These are phyloP conservation scores for Zoysia pacifica DNA, from an alignment of 176 grass and related monocot genomes.

Conservation along the genomic window DNA sequence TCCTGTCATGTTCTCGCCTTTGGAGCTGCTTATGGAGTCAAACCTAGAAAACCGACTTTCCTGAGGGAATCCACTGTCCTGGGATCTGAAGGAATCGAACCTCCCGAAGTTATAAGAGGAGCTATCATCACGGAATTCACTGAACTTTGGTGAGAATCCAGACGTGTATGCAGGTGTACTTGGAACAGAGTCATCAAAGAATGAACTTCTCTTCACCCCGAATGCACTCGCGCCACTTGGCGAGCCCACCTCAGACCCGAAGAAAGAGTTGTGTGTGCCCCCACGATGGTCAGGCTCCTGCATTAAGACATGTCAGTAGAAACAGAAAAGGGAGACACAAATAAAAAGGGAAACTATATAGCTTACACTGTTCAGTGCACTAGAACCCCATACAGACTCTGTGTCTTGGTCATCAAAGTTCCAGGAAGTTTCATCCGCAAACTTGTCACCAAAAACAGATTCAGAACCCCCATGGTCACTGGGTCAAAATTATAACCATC, in stretches of 20 bases:
- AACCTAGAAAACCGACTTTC: conserved; percentile 71
- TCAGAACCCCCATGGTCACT: conserved; percentile 88
- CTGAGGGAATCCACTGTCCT: conserved; percentile 70
- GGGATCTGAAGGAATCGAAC: conserved; percentile 88
- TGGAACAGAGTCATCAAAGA: conserved; percentile 97
- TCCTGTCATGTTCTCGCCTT: conserved; percentile 49
- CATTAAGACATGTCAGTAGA: conserved; percentile 44
- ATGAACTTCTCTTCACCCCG: conserved; percentile 77
- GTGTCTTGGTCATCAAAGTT: conserved; percentile 92
- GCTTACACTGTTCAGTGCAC: conserved; percentile 56
- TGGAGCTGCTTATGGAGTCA: conserved; percentile 69
- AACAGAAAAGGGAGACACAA: neutral
- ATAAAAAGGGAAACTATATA: conserved; percentile 22
- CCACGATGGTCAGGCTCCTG: conserved; percentile 67
- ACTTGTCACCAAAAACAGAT: conserved; percentile 89
- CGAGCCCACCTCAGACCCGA: conserved; percentile 63
- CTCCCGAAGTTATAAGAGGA: conserved; percentile 59
- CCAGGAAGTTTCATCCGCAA: conserved; percentile 83
- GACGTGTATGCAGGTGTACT: conserved; percentile 84
- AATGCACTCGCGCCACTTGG: conserved; percentile 57
- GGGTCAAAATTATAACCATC: conserved; percentile 34
- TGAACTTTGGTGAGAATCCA: conserved; percentile 74
- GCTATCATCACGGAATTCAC: conserved; percentile 57
- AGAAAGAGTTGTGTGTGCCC: conserved; percentile 65
- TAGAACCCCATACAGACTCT: conserved; percentile 95